These are phyloP conservation scores for Solanum rostratum DNA, from an alignment of 257 asterid genomes.

Conservation along the genomic window DNA sequence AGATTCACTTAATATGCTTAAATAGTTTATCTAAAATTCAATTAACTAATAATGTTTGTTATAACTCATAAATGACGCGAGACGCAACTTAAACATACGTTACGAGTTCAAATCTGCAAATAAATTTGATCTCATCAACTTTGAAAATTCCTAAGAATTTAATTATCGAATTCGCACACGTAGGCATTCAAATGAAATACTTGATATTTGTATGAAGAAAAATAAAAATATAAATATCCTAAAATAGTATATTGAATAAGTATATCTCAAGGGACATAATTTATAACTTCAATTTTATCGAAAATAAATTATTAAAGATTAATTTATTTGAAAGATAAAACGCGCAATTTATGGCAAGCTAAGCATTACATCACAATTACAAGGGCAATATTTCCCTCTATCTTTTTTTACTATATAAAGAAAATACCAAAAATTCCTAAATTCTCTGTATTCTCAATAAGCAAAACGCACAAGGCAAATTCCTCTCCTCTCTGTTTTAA, in stretches of 20 bases:
- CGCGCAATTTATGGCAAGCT: background rate
- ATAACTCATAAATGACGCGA: no score
- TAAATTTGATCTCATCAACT: background rate
- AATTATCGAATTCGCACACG: background rate
- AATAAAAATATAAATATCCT: no score
- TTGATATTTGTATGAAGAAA: background rate
- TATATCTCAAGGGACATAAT: background rate
- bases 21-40: no score
- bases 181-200: background rate
- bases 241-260: no score
- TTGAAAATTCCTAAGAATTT: background rate
- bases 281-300: no score
- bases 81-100: background rate
- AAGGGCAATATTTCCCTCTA: background rate
- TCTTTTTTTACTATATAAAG: background rate
- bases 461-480: background rate
- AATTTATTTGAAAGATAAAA: no score
- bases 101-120: background rate
- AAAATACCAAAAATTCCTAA: background rate
- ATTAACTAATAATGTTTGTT: no score
- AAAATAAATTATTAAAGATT: no score
- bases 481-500: background rate
- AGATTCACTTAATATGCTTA: no score
- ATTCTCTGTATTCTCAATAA: background rate
- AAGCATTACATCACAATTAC: background rate